Evolutionary conservation across 352 stramenopile species (phyloP).

Genomic region (Thraustochytrium sp.): DNA sequence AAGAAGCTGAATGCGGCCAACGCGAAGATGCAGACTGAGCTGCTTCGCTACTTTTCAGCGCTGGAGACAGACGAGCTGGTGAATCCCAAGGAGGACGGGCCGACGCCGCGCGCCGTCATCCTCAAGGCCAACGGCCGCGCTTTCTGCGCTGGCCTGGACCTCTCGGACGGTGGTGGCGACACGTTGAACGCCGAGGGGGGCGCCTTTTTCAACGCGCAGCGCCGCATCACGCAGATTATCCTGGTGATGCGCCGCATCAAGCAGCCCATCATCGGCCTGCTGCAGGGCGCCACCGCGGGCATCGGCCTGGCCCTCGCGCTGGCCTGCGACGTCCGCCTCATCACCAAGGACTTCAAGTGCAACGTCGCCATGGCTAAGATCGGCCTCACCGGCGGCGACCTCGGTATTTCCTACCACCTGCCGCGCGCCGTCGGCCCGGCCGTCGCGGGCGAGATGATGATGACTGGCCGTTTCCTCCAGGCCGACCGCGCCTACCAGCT

Average conservation of each 20-base stretch:
- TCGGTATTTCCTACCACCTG: conserved; percentile 1
- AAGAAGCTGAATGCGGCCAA: conserved; percentile 4
- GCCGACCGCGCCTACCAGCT: not conserved
- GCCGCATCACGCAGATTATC: not conserved
- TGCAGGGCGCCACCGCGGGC: not conserved
- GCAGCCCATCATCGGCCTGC: not conserved
- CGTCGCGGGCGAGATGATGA: conserved; percentile 11
- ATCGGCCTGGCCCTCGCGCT: not conserved
- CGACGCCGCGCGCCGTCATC: not conserved
- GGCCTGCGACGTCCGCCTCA: not conserved
- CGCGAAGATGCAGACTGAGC: not conserved
- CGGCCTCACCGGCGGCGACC: not conserved
- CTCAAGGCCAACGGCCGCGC: conserved; percentile 4
- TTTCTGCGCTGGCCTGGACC: conserved; percentile 12
- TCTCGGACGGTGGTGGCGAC: not conserved
- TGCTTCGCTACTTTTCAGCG: not conserved
- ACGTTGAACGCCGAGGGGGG: not conserved
- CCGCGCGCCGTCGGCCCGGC: not conserved
- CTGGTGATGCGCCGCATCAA: conserved; percentile 1
- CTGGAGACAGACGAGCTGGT: conserved; percentile 35
- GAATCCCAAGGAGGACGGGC: not conserved
- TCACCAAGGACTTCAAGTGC: not conserved
- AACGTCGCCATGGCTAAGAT: conserved; percentile 22
- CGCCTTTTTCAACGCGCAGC: not conserved
- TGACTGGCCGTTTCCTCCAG: not conserved